Base-by-base conservation (phyloP, 495 filamentous ascomycete species). In the Aspergillus indologenus region DNA sequence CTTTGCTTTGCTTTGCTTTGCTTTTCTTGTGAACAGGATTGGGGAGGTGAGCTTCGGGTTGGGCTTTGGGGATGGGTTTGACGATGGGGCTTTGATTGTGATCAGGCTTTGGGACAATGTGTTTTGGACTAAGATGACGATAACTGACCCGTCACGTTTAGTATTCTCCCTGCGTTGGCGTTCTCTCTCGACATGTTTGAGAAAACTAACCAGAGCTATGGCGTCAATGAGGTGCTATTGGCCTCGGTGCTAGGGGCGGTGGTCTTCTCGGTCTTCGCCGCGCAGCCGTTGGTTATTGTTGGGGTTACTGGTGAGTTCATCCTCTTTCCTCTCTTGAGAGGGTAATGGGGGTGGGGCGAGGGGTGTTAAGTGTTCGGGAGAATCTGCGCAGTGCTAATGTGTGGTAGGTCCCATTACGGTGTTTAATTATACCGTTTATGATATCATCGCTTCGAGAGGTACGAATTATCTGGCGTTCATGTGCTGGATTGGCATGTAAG, bases 121-220 rank as follows among this genome's bases (percentile, higher is more conserved):
- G 53, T 46, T 23, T 62, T n/a, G n/a, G 63, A 67, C 46, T 23
- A 8, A 42, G 21, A 51, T 63, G 46, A 23, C 45, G 56, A 31
- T 26, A n/a, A n/a, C n/a, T n/a, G n/a, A n/a, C n/a, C n/a, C n/a
- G n/a, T n/a, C n/a, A n/a, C n/a, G n/a, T 60, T 14, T 65, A 92
- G 89, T 76, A 90, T 92, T 58, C 71, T 94, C 24, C 90, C 90
- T 7, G 90, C 90, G 21, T 69, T 94, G 58, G 90, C 90, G 44
- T 94, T 92, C 75, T 90, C 88, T 3, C 74, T 93, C 24, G 90
- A 94, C 65, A 94, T 94, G 90, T 91, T 85, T 63, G 83, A 86
- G 56, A 90, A 90, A 74, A 94, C 90, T 3, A 73, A 84, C 61
- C 85, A 86, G 74, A 85, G 85, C 58, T 94, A 88, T 68, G 90